Evolutionary conservation across 2,329 filamentous ascomycete genomes (phyloP), one percentile per base, ranked within the genome.

Genomic region (Diaporthe amygdali): DNA sequence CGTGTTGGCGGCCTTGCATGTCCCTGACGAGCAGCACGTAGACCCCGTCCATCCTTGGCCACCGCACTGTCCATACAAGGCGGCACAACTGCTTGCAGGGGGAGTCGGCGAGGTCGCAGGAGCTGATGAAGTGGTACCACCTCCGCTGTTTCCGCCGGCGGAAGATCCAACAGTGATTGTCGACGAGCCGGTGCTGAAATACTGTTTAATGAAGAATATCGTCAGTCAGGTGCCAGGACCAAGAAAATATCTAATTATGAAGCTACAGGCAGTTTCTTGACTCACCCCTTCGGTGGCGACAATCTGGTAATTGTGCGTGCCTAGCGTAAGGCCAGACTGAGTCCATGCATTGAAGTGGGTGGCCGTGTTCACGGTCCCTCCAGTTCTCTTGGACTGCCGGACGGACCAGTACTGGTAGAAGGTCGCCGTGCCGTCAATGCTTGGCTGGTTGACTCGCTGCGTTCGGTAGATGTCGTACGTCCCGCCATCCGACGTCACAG

Each of bases 311-410:
- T 88, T 81, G 76, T 85, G 83, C 61, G 76, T 79, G 5, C 87
- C 87, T 14, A 89, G 76, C 49, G 79, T 80, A 76, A 87, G 77
- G 15, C 86, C 87, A 27, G 77, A 71, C 71, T 78, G 77, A 5
- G 76, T 74, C 87, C 88, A 89, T n/a, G 86, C 86, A 75, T 85
- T 81, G 75, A 89, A 88, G 78, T 89, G 87, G 74, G 83, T 85
- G 66, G 77, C 79, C 49, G 82, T 83, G 34, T 82, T 87, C 72
- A 90, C 84, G n/a, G 82, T 84, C 6, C 88, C 87, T 37, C 84
- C 81, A 27, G 80, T 79, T 49, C 86, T 82, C 82, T 88, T 86
- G 69, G 73, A 76, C 61, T 78, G 77, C 71, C 88, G 82, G 8
- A 90, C 83, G 15, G 83, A 85, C 84, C 84, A 87, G 80, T 82